Conservation (phyloP, 495 filamentous ascomycete genomes). For the Annulohypoxylon stygium region DNA sequence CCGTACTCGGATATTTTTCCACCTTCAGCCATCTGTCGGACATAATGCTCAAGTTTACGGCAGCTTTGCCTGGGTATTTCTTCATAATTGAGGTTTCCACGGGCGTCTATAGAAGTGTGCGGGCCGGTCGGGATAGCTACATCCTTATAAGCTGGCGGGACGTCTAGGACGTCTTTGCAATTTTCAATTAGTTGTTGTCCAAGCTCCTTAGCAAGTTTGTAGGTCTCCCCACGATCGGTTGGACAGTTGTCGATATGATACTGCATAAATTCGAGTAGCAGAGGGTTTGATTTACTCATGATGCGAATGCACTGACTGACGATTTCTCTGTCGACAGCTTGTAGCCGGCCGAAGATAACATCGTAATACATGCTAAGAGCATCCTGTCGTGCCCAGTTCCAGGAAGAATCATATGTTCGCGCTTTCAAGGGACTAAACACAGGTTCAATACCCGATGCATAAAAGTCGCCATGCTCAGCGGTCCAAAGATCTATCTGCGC, state of each 20-base stretch:
- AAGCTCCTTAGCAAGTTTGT: slow-evolving; percentile 95
- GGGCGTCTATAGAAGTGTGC: slow-evolving; percentile 87
- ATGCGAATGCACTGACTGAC: slow-evolving; percentile 98
- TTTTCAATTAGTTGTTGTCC: slow-evolving; percentile 96
- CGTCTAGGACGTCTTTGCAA: slow-evolving; percentile 89
- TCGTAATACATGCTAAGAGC: slow-evolving; percentile 99
- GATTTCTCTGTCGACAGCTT: slow-evolving; percentile 95
- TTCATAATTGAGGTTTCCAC: slow-evolving; percentile 89
- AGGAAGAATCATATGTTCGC: slow-evolving; percentile 96
- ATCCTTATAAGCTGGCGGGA: slow-evolving; percentile 93
- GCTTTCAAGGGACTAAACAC: slow-evolving; percentile 94
- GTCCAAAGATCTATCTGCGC: slow-evolving; percentile 95
- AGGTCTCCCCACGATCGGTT: slow-evolving; percentile 95
- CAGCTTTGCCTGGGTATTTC: slow-evolving; percentile 90
- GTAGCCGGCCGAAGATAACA: slow-evolving; percentile 95
- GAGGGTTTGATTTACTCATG: slow-evolving; percentile 98
- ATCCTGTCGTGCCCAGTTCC: slow-evolving; percentile 99
- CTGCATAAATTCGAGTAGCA: slow-evolving; percentile 98
- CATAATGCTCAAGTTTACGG: slow-evolving; percentile 98
- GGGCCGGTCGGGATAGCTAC: slow-evolving; percentile 92
- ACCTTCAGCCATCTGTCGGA: slow-evolving; percentile 97
- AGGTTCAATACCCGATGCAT: slow-evolving; percentile 93
- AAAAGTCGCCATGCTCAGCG: slow-evolving; percentile 95
- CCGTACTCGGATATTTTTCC: slow-evolving; percentile 99
- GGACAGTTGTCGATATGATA: slow-evolving; percentile 99